A percentile compares a stretch with the other conserved stretches of the same genome.
Conservation (phyloP, 345 rosid species). For the Balakata baccata region DNA sequence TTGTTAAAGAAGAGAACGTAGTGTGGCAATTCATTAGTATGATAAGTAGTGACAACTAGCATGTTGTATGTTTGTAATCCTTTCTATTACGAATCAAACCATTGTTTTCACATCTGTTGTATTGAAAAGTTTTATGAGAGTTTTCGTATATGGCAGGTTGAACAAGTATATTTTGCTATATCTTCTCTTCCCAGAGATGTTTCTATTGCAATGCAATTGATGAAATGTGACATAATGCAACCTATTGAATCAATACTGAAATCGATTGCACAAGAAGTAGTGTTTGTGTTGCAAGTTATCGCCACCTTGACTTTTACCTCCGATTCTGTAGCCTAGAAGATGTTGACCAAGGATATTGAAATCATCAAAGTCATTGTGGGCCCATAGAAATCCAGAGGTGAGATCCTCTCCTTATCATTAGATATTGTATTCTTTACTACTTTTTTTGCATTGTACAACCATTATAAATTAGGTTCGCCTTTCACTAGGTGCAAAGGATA, state of each 20-base stretch:
- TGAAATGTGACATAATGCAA: constrained; percentile 97
- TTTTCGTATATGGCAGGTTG: constrained; percentile 57
- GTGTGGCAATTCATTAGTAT: constrained; percentile 96
- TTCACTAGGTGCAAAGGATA: constrained; percentile 79
- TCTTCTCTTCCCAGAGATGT: constrained; percentile 92
- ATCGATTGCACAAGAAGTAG: constrained; percentile 69
- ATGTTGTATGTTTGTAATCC: constrained; percentile 62
- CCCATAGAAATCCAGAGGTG: constrained; percentile 78
- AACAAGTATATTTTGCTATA: constrained; percentile 92
- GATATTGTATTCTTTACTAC: constrained; percentile 8
- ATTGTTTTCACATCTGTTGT: constrained; percentile 7
- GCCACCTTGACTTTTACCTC: constrained; percentile 80
- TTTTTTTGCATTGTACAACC: constrained; percentile 10
- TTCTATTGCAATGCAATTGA: constrained; percentile 82
- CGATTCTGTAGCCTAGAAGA: constrained; percentile 81
- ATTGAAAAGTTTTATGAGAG: constrained; percentile 19
- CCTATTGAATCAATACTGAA: constrained; percentile 80
- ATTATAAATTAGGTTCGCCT: constrained; percentile 26
- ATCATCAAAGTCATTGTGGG: constrained; percentile 76
- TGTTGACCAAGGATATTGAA: constrained; percentile 82
- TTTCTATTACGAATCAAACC: constrained; percentile 15
- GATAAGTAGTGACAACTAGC: constrained; percentile 92
- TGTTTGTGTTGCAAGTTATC: constrained; percentile 86
- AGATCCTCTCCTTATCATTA: constrained; percentile 22
- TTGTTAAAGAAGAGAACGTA: constrained; percentile 99